Percentiles rank a stretch among this genome's conserved stretches.
Conservation (phyloP, 1,284 basidiomycete species). For the Malassezia furfur region DNA sequence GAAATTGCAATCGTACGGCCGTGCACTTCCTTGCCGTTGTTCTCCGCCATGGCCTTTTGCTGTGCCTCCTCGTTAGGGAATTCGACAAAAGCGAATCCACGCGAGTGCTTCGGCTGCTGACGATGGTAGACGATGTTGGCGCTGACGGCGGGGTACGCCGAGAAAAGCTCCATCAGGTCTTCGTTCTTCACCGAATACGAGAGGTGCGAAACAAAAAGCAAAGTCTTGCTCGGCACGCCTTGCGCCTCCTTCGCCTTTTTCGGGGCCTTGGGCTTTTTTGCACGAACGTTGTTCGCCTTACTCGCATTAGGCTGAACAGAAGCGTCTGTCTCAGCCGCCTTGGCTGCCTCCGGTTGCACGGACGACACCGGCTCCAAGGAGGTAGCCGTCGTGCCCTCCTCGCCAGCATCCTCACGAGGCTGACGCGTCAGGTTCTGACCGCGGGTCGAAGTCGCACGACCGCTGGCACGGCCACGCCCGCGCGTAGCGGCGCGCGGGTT, state of each 20-base stretch:
- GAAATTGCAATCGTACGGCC: not conserved
- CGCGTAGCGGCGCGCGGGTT: not conserved
- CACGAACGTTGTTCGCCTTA: not conserved
- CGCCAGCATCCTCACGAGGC: not conserved
- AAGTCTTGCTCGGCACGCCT: conserved; percentile 9
- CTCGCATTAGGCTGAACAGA: not conserved
- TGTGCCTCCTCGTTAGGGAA: not conserved
- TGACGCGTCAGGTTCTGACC: not conserved
- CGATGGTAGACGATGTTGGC: conserved; percentile 2
- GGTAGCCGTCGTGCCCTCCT: not conserved
- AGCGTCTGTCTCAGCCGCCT: not conserved
- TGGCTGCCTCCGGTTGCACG: not conserved
- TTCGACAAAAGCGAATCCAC: conserved; percentile 14
- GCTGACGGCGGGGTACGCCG: conserved; percentile 5
- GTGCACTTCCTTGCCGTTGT: conserved; percentile 3
- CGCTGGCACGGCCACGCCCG: not conserved
- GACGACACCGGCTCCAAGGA: not conserved
- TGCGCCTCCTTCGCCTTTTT: not conserved
- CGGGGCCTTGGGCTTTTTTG: not conserved
- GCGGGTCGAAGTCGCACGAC: not conserved
- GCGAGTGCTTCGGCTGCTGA: not conserved
- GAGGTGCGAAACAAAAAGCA: conserved; percentile 8
- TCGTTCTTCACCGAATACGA: conserved; percentile 2
- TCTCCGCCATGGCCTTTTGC: conserved; percentile 6
- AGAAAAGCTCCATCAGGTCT: conserved; percentile 6